Base-by-base conservation (phyloP, 305 asterid genomes). In the Petunia hybrid region DNA sequence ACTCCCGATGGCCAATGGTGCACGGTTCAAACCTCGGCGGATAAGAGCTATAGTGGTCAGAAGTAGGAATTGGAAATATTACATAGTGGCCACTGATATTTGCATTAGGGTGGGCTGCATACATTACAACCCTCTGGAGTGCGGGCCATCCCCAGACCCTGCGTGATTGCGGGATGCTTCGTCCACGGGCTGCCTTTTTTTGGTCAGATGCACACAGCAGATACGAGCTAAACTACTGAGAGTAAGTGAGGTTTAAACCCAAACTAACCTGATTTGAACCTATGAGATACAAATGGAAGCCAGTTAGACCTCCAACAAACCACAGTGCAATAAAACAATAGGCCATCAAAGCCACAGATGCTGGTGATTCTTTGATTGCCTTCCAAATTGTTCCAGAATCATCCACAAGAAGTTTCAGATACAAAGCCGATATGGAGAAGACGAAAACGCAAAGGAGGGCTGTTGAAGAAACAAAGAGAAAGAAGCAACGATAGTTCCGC, bases 291-390 rank as follows among this genome's bases (percentile, higher is more conserved):
- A 85, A 70, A 81, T 88, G 91, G 83, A 88, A 88, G 77, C 85
- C 88, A 35, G 90, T 88, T 43, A 86, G 90, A 13, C 90, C 91
- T 16, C 91, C 91, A 31, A 88, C 86, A 63, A 88, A 88, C 91
- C 89, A 86, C 38, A 88, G 84, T 71, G 85, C 84, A 5, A 88
- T 31, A 60, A 88, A 88, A 77, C 87, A 88, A 78, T 88, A 86
- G 35, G 46, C 83, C 88, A 86, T 86, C 56, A 88, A 79, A 39
- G 80, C 78, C 77, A 81, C 66, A 43, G 87, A 51, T 48, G 87
- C 83, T 4, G 91, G 90, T 13, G 89, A 86, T 74, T 74, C 85
- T 82, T 85, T 82, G 63, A 82, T 81, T 69, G 91, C 91, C 42
- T 79, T 80, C 88, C 87, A 86, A 60, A 80, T 67, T 41, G 86